These are phyloP conservation scores for Grosmannia huntii DNA, from an alignment of 2,329 filamentous ascomycete species.

Conservation along the genomic window DNA sequence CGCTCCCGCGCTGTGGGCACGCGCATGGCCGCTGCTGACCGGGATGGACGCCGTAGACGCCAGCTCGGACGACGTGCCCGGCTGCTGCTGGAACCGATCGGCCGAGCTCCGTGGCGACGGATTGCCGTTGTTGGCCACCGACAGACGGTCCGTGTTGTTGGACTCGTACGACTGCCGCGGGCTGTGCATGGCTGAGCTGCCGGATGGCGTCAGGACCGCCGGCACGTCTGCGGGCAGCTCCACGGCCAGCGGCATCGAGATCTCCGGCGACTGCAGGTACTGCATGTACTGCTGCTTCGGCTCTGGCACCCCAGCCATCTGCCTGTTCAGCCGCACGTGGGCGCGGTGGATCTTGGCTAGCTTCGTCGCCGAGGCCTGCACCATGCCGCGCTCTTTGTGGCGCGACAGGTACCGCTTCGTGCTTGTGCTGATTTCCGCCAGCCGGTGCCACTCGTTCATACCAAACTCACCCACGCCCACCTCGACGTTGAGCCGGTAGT, in stretches of 20 bases:
- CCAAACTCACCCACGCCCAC: slow-evolving; percentile 93
- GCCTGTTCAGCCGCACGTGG: slow-evolving; percentile 40
- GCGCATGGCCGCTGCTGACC: background rate
- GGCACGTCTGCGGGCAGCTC: slow-evolving; percentile 47
- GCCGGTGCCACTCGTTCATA: slow-evolving; percentile 94
- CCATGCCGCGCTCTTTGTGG: slow-evolving; percentile 62
- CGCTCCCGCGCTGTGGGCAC: slow-evolving; percentile 7
- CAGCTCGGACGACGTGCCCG: background rate
- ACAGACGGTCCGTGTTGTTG: slow-evolving; percentile 33
- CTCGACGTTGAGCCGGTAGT: slow-evolving; percentile 94
- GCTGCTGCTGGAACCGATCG: slow-evolving; percentile 24
- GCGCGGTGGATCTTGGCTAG: slow-evolving; percentile 73
- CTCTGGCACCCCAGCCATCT: slow-evolving; percentile 21
- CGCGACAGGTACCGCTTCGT: slow-evolving; percentile 73
- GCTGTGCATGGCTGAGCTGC: slow-evolving; percentile 21
- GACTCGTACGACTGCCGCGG: slow-evolving; percentile 44
- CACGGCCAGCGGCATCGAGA: slow-evolving; percentile 37
- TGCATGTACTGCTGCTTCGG: background rate
- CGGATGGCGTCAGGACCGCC: slow-evolving; percentile 7
- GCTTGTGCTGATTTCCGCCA: slow-evolving; percentile 90
- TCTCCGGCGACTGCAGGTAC: slow-evolving; percentile 21
- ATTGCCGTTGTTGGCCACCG: slow-evolving; percentile 21
- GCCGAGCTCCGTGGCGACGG: slow-evolving; percentile 37
- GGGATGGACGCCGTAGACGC: background rate
- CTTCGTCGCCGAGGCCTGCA: slow-evolving; percentile 63